Evolutionary conservation across 139 green algal genomes (phyloP), one percentile per base, ranked within the genome.

Genomic region (Ulvella scutata): DNA sequence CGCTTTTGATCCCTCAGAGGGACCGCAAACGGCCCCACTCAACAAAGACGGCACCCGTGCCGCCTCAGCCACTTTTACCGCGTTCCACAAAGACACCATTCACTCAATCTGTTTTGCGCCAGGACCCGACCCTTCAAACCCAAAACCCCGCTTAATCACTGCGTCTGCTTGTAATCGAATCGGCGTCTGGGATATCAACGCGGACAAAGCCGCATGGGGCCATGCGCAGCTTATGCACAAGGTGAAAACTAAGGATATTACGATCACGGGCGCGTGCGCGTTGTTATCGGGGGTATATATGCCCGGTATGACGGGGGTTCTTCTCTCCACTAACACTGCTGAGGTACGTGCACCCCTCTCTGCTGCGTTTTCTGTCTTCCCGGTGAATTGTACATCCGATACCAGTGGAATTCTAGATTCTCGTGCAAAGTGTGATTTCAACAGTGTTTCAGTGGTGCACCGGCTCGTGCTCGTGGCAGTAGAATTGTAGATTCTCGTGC

Each of bases 71-170:
- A 6, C 13, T n/a, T 26, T 67, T 26, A 36, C 51, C 51, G n/a
- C n/a, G n/a, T 67, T 67, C 51, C 51, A 67, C 51, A 67, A 67
- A 26, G 51, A 67, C 51, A 10, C n/a, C 51, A 67, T 67, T 26
- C 51, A 36, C 51, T 67, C 51, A 6, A 67, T 67, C 51, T 67
- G 51, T 26, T 67, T 67, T 26, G 51, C 51, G 51, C 51, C 51
- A 6, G 51, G 51, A 6, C 51, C 51, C 51, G 51, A 67, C 51
- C 51, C 51, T n/a, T 36, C 51, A 0, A 26, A 1, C n/a, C 51
- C 51, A 26, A n/a, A 26, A 26, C 51, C 51, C n/a, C 51, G 51
- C 51, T n/a, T 67, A n/a, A 26, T 67, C 13, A 34, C 51, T 6
- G 51, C 33, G 9, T 67, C 51, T 6, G 51, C 51, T 6, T 67